Conservation (phyloP, 2,329 filamentous ascomycete genomes). For the Eutypella sp. region DNA sequence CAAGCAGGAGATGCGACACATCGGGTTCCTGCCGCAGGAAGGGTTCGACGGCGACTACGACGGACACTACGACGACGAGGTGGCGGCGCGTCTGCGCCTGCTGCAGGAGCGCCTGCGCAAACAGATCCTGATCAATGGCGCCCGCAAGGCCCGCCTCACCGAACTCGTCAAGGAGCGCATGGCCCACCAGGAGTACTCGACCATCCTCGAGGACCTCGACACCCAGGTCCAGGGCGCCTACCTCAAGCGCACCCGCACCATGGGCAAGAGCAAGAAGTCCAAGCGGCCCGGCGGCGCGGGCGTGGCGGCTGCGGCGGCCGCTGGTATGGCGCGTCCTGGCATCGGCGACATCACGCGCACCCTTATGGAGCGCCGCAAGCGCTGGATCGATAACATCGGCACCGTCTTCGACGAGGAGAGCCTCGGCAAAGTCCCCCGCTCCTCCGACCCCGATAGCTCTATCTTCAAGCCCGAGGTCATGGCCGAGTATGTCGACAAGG, state of each 20-base stretch:
- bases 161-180: slow-evolving; percentile 89
- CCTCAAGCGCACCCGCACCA: slow-evolving; percentile 87
- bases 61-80: slow-evolving; percentile 87
- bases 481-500: slow-evolving; percentile 66
- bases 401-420: slow-evolving; percentile 84
- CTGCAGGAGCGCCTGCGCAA: slow-evolving; percentile 79
- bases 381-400: slow-evolving; percentile 89
- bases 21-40: slow-evolving; percentile 75
- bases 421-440: slow-evolving; percentile 65
- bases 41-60: slow-evolving; percentile 70
- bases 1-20: slow-evolving; percentile 84
- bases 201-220: slow-evolving; percentile 94
- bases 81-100: slow-evolving; percentile 81
- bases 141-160: slow-evolving; percentile 78
- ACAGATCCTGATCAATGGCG: slow-evolving; percentile 82
- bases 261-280: slow-evolving; percentile 91
- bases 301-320: slow-evolving; percentile 49
- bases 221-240: slow-evolving; percentile 92
- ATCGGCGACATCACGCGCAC: slow-evolving; percentile 90
- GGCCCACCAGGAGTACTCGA: slow-evolving; percentile 94
- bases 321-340: slow-evolving; percentile 64
- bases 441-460: slow-evolving; percentile 56
- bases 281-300: slow-evolving; percentile 74
- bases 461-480: slow-evolving; percentile 74
- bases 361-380: slow-evolving; percentile 82